Evolutionary conservation across 2,329 filamentous ascomycete genomes (phyloP).

Genomic region (Chaetomium globosum): DNA sequence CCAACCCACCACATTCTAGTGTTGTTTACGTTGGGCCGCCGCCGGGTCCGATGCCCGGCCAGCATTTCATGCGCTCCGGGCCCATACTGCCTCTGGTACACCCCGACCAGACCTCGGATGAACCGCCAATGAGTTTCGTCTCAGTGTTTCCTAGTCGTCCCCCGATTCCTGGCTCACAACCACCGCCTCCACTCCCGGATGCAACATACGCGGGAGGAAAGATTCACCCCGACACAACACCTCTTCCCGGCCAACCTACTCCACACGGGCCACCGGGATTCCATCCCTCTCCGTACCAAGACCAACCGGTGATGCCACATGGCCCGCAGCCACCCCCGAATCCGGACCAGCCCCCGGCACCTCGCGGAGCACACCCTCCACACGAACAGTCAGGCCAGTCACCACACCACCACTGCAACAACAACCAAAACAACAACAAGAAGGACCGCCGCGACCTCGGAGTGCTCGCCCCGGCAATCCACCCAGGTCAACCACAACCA

Average conservation of each 20-base stretch:
- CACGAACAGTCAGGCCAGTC: not conserved
- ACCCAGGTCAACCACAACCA: not conserved
- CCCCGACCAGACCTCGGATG: conserved; percentile 18
- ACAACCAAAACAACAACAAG: not conserved
- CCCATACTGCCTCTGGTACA: conserved; percentile 25
- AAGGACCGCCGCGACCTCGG: not conserved
- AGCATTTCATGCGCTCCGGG: conserved; percentile 24
- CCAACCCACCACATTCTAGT: conserved; percentile 24
- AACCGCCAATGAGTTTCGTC: conserved; percentile 23
- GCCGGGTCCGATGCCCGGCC: conserved; percentile 23
- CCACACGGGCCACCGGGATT: not conserved
- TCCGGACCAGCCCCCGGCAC: not conserved
- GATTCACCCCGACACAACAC: not conserved
- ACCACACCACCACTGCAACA: not conserved
- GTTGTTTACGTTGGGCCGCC: conserved; percentile 25
- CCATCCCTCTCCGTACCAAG: conserved; percentile 7
- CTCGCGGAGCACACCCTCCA: not conserved
- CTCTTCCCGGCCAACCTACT: not conserved
- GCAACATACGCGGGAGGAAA: not conserved
- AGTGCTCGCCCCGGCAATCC: not conserved
- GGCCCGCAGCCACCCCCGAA: conserved; percentile 5
- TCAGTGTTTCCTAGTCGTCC: conserved; percentile 20
- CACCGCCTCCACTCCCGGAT: conserved; percentile 15
- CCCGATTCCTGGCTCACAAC: not conserved
- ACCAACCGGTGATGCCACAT: conserved; percentile 14